Conservation (phyloP, 495 filamentous ascomycete genomes). For the Haplographium delicatum region DNA sequence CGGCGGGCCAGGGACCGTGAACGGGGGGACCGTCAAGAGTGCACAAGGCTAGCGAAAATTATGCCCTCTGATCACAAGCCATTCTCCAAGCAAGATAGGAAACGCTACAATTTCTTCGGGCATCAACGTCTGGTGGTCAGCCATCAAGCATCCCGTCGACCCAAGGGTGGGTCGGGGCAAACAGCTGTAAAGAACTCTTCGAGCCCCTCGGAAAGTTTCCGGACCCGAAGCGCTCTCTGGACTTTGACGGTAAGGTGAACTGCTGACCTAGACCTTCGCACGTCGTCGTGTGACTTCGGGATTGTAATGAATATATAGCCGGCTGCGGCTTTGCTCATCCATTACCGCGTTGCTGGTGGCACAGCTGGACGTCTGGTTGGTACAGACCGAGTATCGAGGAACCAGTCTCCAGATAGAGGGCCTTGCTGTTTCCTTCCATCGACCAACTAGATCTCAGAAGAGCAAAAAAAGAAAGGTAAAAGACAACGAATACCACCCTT, state of each 20-base stretch:
- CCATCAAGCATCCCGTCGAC: no score
- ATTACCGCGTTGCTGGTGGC: not conserved
- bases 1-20: not conserved
- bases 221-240: not conserved
- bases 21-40: no score
- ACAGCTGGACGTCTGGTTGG: not conserved
- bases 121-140: not conserved
- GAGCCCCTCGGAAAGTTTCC: not conserved
- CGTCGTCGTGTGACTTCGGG: constrained; percentile 14
- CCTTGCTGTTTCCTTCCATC: no score
- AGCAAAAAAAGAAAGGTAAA: no score
- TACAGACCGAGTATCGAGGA: not conserved
- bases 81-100: no score
- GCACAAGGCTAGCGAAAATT: not conserved
- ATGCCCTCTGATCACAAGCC: constrained; percentile 1
- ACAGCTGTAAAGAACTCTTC: not conserved
- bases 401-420: no score
- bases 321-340: not conserved
- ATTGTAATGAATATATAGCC: constrained; percentile 6
- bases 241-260: not conserved
- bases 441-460: no score
- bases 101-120: not conserved
- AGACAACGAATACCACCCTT: no score
- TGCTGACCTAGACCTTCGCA: constrained; percentile 7
- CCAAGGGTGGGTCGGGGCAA: not conserved